Evolutionary conservation across 1,139 yeast genomes (phyloP).

Genomic region (Yamadazyma spencermartinsiae): DNA sequence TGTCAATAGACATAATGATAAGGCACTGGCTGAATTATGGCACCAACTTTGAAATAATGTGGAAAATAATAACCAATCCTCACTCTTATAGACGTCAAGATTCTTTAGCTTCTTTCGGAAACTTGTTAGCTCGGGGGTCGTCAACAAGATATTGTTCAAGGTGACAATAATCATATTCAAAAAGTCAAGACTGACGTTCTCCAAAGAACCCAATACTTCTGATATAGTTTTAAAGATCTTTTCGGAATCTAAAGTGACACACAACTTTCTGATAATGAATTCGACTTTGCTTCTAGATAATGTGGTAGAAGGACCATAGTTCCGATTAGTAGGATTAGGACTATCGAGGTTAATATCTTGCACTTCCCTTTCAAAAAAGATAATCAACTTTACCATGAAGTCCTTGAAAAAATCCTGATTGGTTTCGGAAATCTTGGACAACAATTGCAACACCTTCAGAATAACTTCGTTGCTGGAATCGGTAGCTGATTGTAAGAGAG

Average conservation of each 20-base stretch:
- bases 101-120: constrained; percentile 67
- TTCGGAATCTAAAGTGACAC: constrained; percentile 80
- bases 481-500: constrained; percentile 75
- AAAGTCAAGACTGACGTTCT: constrained; percentile 66
- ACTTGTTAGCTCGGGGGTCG: constrained; percentile 76
- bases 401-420: constrained; percentile 77
- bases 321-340: constrained; percentile 16
- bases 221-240: constrained; percentile 81
- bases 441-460: constrained; percentile 69
- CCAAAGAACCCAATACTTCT: constrained; percentile 59
- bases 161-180: constrained; percentile 83
- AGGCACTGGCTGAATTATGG: constrained; percentile 84
- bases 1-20: constrained; percentile 82
- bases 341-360: constrained; percentile 22
- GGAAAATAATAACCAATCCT: constrained; percentile 74
- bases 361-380: constrained; percentile 56
- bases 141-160: constrained; percentile 81
- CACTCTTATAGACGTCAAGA: constrained; percentile 45
- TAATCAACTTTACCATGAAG: constrained; percentile 71
- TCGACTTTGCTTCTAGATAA: constrained; percentile 72
- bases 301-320: constrained; percentile 9
- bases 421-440: constrained; percentile 80
- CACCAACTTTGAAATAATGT: constrained; percentile 90
- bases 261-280: constrained; percentile 79
- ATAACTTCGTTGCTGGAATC: constrained; percentile 88